Evolutionary conservation across 2,329 filamentous ascomycete species (phyloP), one percentile per base, ranked within the genome.

Genomic region (Colletotrichum neosansevieriae): DNA sequence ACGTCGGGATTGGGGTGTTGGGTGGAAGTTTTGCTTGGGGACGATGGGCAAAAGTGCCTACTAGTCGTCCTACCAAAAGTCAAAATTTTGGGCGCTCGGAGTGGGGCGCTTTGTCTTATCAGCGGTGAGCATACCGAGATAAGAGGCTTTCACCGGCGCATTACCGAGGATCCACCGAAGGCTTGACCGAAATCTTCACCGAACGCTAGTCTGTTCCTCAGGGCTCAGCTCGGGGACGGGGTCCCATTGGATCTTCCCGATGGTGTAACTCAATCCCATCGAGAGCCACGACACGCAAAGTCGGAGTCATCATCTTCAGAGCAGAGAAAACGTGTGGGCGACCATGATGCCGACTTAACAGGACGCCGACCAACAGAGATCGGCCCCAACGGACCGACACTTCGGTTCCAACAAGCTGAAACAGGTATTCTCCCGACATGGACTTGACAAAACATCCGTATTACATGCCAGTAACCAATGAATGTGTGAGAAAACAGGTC

Each of bases 61-160:
- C 29, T 24, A n/a, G n/a, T 32, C 6, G 38, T 15, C 19, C 34
- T 21, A 45, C 34, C 47, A n/a, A 58, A 40, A 49, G 54, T 66
- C 62, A 60, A 69, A 69, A 56, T 60, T 69, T 69, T 66, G 66
- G 66, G 47, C 38, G 51, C 19, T 44, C 60, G 12, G 10, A 10
- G 66, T 66, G 66, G 66, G 61, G 54, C 61, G 38, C 29, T 12
- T 6, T 15, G 3, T 1, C 19, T 66, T 69, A 69, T 69, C 66
- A 2, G 0, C 24, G 62, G 54, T 66, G 54, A 59, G 0, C 6
- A 9, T 17, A 45, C 61, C 47, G 11, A 42, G 58, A 61, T 61
- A 61, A 61, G 19, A 34, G 6, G 13, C 6, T 0, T 19, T 54
- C 4, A 54, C 34, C 51, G 0, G 0, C 0, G 10, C 1, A n/a